These are phyloP conservation scores for Cylindrotheca fusiformis DNA, from an alignment of 108 stramenopile genomes.

Conservation along the genomic window DNA sequence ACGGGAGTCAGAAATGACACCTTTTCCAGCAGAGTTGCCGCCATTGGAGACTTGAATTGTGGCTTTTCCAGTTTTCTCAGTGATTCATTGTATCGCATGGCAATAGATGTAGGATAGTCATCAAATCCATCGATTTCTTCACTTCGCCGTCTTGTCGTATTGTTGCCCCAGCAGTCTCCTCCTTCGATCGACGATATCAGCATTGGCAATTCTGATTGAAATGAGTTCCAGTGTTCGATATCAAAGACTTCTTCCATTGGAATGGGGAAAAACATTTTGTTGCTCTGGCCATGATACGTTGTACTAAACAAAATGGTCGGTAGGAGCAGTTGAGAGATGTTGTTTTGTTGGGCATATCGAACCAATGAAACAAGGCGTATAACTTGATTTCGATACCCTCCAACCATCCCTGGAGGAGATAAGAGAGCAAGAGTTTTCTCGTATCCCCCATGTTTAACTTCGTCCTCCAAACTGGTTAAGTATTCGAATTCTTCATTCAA, in stretches of 20 bases:
- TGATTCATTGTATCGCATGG: background rate
- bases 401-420: slow-evolving; percentile 49
- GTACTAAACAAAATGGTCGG: slow-evolving; percentile 57
- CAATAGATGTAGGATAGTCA: background rate
- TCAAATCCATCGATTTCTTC: background rate
- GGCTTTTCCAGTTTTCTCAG: background rate
- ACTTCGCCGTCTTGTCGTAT: background rate
- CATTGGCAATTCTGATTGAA: slow-evolving; percentile 21
- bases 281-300: background rate
- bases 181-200: slow-evolving; percentile 20
- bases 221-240: slow-evolving; percentile 64
- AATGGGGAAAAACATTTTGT: slow-evolving; percentile 30
- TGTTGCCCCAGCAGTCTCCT: slow-evolving; percentile 15
- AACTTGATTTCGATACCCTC: slow-evolving; percentile 76
- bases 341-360: slow-evolving; percentile 27
- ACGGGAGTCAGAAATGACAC: slow-evolving; percentile 24
- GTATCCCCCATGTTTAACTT: too few relatives aligned
- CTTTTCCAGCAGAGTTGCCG: slow-evolving; percentile 1
- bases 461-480: too few relatives aligned
- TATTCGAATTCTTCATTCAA: too few relatives aligned
- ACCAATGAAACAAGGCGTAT: slow-evolving; percentile 65
- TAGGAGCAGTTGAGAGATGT: slow-evolving; percentile 46
- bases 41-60: slow-evolving; percentile 6
- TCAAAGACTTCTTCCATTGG: slow-evolving; percentile 69
- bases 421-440: slow-evolving; percentile 32